Conservation (phyloP, 805 yeast genomes). For the Blastobotrys peoriensis region DNA sequence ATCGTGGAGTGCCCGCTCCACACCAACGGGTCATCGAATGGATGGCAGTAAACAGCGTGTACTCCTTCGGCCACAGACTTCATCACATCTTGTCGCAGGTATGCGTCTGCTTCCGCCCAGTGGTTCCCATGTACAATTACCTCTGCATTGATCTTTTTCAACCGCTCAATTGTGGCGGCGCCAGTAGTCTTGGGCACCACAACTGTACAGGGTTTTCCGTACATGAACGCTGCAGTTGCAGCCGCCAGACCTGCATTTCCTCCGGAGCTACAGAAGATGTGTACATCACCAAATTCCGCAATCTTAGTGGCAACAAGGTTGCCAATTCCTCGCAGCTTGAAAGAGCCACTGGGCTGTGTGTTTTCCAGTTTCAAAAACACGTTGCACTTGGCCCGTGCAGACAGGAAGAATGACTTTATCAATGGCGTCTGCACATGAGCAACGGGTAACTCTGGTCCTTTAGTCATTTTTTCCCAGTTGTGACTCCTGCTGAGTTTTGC, state of each 20-base stretch:
- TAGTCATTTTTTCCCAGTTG: background rate
- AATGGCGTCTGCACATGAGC: constrained; percentile 49
- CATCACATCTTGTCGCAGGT: constrained; percentile 59
- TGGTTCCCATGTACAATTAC: constrained; percentile 59
- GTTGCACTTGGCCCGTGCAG: constrained; percentile 61
- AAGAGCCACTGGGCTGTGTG: constrained; percentile 83
- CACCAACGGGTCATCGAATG: constrained; percentile 86
- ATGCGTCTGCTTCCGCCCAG: constrained; percentile 75
- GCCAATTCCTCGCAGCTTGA: constrained; percentile 84
- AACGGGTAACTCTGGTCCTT: background rate
- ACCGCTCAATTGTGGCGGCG: constrained; percentile 39
- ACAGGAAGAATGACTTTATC: constrained; percentile 61
- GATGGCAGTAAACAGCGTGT: constrained; percentile 78
- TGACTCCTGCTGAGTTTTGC: too few relatives aligned
- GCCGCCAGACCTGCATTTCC: constrained; percentile 98
- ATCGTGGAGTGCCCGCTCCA: constrained; percentile 95
- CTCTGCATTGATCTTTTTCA: constrained; percentile 44
- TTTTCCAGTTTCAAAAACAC: constrained; percentile 81
- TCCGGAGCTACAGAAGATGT: constrained; percentile 82
- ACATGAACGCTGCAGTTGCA: constrained; percentile 73
- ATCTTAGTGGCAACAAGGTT: constrained; percentile 46
- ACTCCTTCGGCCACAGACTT: constrained; percentile 50
- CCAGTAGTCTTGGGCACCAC: constrained; percentile 52
- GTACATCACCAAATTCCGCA: constrained; percentile 7
- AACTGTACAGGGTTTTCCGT: constrained; percentile 52